These are phyloP conservation scores for sorghum (Sorghum bicolor) DNA, from an alignment of 176 grass and related monocot species.

Conservation along the genomic window Sorghum_bicolor_NCBIv3 NC_012875.2:55811501-55812000, in stretches of 20 bases:
- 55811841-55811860: constrained; percentile 46
- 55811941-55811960: constrained; percentile 54
- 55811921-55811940: constrained; percentile 13
- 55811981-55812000: constrained; percentile 21
- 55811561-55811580: constrained; percentile 52
- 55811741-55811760: constrained; percentile 48
- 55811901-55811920: not conserved
- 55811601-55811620: constrained; percentile 68
- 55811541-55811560: constrained; percentile 5
- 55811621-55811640: constrained; percentile 65
- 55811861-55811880: not conserved
- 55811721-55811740: constrained; percentile 58
- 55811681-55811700: constrained; percentile 83
- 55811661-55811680: constrained; percentile 77
- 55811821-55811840: constrained; percentile 34
- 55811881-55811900: not conserved
- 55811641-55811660: constrained; percentile 53
- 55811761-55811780: constrained; percentile 48
- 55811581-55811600: constrained; percentile 60
- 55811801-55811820: constrained; percentile 35
- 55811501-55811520: constrained; percentile 90
- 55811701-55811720: constrained; percentile 74
- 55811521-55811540: constrained; percentile 71
- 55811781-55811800: constrained; percentile 55
- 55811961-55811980: constrained; percentile 50